A percentile compares a stretch with the other conserved stretches of the same genome.
Conservation (phyloP, 208 protist species). For the Phytomonas sp. region DNA sequence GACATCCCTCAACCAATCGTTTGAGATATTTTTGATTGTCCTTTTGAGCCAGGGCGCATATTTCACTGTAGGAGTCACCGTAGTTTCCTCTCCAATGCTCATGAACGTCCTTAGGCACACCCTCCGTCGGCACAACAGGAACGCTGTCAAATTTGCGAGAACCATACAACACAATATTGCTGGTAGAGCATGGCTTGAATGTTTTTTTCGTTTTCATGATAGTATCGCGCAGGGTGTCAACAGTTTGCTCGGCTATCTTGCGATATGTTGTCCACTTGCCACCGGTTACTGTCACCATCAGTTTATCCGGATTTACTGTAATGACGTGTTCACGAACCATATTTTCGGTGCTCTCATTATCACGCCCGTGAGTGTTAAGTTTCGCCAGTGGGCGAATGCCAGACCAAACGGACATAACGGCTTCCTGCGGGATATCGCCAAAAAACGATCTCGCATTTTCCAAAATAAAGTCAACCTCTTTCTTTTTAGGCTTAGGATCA, state of each 20-base stretch:
- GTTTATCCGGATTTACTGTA: conserved; percentile 41
- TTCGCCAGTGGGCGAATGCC: conserved; percentile 81
- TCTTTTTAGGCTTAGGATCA: conserved; percentile 40
- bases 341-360: conserved; percentile 45
- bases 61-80: conserved; percentile 43
- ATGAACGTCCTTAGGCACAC: conserved; percentile 49
- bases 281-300: conserved; percentile 84
- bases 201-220: conserved; percentile 29
- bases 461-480: conserved; percentile 87
- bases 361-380: conserved; percentile 4
- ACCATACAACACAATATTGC: conserved; percentile 67
- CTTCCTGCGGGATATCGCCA: conserved; percentile 45
- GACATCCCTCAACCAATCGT: conserved; percentile 39
- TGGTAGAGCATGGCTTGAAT: conserved; percentile 58
- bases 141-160: conserved; percentile 45
- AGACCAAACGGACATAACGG: conserved; percentile 74
- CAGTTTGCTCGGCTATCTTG: conserved; percentile 89
- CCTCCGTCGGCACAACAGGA: conserved; percentile 11
- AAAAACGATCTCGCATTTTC: conserved; percentile 52
- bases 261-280: conserved; percentile 97
- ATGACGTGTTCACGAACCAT: conserved; percentile 92
- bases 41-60: conserved; percentile 30
- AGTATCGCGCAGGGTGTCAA: conserved; percentile 51
- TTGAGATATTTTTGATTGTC: conserved; percentile 25
- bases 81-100: conserved; percentile 56